Evolutionary conservation across 2,329 filamentous ascomycete genomes (phyloP).

Genomic region (Fusarium dlaminii): DNA sequence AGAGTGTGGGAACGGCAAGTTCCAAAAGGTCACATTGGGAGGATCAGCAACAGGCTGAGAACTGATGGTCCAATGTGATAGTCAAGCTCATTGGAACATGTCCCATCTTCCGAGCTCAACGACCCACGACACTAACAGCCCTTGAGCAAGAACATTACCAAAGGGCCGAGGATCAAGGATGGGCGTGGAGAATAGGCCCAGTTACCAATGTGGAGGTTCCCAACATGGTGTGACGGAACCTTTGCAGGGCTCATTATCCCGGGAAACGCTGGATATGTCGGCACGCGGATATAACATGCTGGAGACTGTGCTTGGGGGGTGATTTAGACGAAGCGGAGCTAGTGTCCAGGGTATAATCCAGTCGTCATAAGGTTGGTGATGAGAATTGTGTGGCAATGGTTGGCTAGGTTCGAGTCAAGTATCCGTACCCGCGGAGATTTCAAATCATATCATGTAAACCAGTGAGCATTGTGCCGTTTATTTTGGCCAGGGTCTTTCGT

Average conservation of each 20-base stretch:
- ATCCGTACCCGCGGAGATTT: constrained; percentile 1
- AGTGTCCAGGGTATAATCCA: constrained; percentile 12
- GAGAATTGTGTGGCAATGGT: constrained; percentile 21
- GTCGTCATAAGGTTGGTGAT: constrained; percentile 23
- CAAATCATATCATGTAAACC: neutral
- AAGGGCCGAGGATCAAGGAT: constrained; percentile 26
- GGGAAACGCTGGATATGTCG: constrained; percentile 34
- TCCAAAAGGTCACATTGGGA: neutral
- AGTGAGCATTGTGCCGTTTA: neutral
- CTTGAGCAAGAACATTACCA: constrained; percentile 21
- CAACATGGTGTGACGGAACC: constrained; percentile 21
- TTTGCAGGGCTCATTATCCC: constrained; percentile 5
- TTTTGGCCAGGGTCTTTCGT: neutral
- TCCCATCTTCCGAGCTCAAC: constrained; percentile 5
- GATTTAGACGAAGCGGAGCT: constrained; percentile 20
- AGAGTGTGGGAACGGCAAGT: constrained; percentile 10
- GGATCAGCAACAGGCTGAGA: constrained; percentile 20
- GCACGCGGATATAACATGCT: constrained; percentile 19
- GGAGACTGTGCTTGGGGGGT: constrained; percentile 5
- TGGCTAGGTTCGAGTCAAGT: constrained; percentile 14
- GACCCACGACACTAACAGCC: constrained; percentile 31
- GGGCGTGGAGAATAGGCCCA: constrained; percentile 1
- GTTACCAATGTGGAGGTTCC: constrained; percentile 15
- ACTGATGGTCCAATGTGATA: constrained; percentile 3
- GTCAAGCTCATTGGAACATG: neutral